These are phyloP conservation scores for Senecio squalidus DNA, from an alignment of 140 eudicot genomes.

Conservation along the genomic window DNA sequence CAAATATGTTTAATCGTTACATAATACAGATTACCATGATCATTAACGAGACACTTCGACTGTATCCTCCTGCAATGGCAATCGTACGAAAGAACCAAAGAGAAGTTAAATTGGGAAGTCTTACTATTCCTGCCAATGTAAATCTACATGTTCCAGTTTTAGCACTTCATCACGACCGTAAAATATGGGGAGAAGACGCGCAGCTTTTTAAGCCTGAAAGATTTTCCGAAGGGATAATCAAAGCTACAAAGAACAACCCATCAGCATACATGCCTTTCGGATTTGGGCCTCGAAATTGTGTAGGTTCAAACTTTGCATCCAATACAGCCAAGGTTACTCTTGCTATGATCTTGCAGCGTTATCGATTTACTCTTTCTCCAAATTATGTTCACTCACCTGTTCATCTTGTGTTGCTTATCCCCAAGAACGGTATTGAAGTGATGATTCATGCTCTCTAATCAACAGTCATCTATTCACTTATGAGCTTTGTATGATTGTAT, in stretches of 20 bases:
- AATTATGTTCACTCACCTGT: constrained; percentile 45
- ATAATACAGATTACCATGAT: constrained; percentile 51
- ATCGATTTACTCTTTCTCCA: constrained; percentile 37
- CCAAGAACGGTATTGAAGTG: constrained; percentile 44
- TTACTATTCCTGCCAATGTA: constrained; percentile 30
- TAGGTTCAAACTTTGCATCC: constrained; percentile 43
- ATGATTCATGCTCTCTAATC: constrained; percentile 26
- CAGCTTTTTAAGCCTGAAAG: constrained; percentile 52
- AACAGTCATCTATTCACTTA: neutral
- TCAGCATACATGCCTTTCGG: constrained; percentile 52
- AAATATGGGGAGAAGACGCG: constrained; percentile 59
- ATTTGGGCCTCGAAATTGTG: constrained; percentile 56
- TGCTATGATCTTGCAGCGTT: constrained; percentile 48
- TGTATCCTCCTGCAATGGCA: constrained; percentile 47
- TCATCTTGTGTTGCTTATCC: constrained; percentile 27
- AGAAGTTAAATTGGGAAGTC: constrained; percentile 30
- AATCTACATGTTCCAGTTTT: constrained; percentile 33
- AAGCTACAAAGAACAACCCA: constrained; percentile 44
- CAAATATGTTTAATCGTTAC: neutral
- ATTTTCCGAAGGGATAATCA: constrained; percentile 46
- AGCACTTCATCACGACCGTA: constrained; percentile 50
- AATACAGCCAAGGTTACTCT: constrained; percentile 43
- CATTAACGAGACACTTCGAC: constrained; percentile 49
- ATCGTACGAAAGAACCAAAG: constrained; percentile 27
- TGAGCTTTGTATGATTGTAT: no score